Percentiles rank a stretch among this genome's conserved stretches.
These are phyloP conservation scores for Phytomonas sp. DNA, from an alignment of 208 protist genomes.

Conservation along the genomic window DNA sequence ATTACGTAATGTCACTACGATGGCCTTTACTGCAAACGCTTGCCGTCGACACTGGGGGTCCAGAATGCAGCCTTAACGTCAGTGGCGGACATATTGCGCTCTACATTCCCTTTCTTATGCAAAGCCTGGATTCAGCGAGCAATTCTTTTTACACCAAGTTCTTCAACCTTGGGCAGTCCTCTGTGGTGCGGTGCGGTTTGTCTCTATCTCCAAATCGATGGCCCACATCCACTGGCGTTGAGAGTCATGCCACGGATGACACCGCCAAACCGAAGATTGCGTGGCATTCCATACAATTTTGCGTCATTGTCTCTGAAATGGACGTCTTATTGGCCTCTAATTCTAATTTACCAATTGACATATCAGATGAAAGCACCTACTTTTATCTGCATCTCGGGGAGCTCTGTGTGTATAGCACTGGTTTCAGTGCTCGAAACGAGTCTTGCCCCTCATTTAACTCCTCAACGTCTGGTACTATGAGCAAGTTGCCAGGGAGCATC, in stretches of 20 bases:
- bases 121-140: slow-evolving; percentile 8
- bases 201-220: background rate
- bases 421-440: background rate
- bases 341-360: slow-evolving; percentile 18
- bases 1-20: slow-evolving; percentile 5
- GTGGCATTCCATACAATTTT: background rate
- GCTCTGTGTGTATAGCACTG: background rate
- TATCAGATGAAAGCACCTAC: slow-evolving; percentile 24
- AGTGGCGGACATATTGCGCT: slow-evolving; percentile 11
- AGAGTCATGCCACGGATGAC: background rate
- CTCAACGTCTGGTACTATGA: background rate
- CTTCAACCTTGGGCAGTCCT: background rate
- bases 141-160: slow-evolving; percentile 19
- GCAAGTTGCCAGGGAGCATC: background rate
- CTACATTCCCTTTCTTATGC: slow-evolving; percentile 20
- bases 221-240: background rate
- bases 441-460: background rate
- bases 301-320: slow-evolving; percentile 15
- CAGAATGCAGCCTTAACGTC: background rate
- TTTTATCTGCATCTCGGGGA: slow-evolving; percentile 19
- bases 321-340: slow-evolving; percentile 35
- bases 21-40: background rate
- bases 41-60: background rate
- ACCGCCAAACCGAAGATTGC: background rate
- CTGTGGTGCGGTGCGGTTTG: slow-evolving; percentile 2